Evolutionary conservation across 306 rosid species (phyloP), one percentile per base, ranked within the genome.

Genomic region (Canavalia ensiformis): DNA sequence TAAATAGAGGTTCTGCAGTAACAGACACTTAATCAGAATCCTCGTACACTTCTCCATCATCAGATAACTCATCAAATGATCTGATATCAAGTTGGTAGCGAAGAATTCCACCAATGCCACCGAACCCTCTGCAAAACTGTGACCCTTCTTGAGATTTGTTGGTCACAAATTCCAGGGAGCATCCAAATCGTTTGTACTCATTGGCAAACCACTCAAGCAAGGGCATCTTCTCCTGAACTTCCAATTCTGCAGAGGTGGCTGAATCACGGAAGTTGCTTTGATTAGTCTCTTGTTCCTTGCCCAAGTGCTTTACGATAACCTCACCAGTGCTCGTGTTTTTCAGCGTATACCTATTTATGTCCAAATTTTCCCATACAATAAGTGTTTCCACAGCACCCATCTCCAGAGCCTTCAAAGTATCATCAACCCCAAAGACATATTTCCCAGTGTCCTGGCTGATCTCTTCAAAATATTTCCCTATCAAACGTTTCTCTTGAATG

Each of bases 301-400:
- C 10, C 67, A 88, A 77, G 83, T 91, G 96, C 81, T 91, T 89
- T n/a, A 89, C 68, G 49, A 87, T 25, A 58, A 74, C 47, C 87
- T 91, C 93, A 2, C 88, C 88, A 0, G 90, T 86, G 42, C 51
- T 1, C 56, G 47, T 76, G 63, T 86, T 77, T 82, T 89, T 91
- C 74, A 91, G 69, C 33, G 49, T 70, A 31, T 86, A 85, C 88
- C 96, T 81, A 80, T 81, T 89, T 69, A 89, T 84, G 74, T 89
- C 95, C 63, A 91, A 75, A 76, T 77, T 91, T 79, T 91, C 93
- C 95, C 96, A 91, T n/a, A 91, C 96, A 39, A 91, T 91, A 3
- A 91, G 93, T 13, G 58, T 88, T 52, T 91, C 93, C 35, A 91
- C 91, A 68, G 96, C 96, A 51, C 93, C 93, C 93, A 89, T 91